Base-by-base conservation (phyloP, 345 rosid species). In the Populus nigra region DNA sequence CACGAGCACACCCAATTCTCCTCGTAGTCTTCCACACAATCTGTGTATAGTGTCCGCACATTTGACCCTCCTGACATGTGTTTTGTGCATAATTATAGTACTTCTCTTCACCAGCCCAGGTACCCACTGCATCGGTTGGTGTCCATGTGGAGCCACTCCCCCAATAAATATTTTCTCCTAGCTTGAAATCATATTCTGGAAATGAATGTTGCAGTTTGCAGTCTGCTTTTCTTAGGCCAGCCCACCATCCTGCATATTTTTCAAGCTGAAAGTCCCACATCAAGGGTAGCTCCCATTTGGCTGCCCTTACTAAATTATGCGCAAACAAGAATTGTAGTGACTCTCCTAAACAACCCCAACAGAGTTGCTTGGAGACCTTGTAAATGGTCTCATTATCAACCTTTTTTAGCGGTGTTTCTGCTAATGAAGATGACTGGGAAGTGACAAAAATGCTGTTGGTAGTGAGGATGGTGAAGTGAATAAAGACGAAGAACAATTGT, bases 21-120 rank as follows among this genome's bases (percentile, higher is more conserved):
- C 86, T 86, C 4, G 93, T 93, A 10, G 47, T 84, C 78, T 82
- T 86, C 99, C 99, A 95, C 73, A 93, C 91, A 36, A 93, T 85
- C 68, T 95, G 99, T 2, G 98, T 95, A 83, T 89, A 95, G 77
- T 93, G 98, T 18, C 98, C 93, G 77, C 99, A 95, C 87, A 88
- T 84, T 38, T 93, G 82, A 0, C 96, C 93, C 31, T n/a, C 71
- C 75, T 76, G 78, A 73, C 98, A 95, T 27, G 83, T 12, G 79
- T 93, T 93, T 13, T 84, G 75, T 2, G 62, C 77, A 55, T 95
- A 93, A 49, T 81, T 55, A 47, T 93, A 95, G 59, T 86, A 91
- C 84, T 86, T 91, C 87, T 91, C 90, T 82, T 95, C 98, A 35
- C 73, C 87, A 0, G 92, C 91, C 99, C 98, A 93, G 3, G 85